Evolutionary conservation across 1,284 basidiomycete species (phyloP), one percentile per base, ranked within the genome.

Genomic region (Cryptococcus deneoformans): DNA sequence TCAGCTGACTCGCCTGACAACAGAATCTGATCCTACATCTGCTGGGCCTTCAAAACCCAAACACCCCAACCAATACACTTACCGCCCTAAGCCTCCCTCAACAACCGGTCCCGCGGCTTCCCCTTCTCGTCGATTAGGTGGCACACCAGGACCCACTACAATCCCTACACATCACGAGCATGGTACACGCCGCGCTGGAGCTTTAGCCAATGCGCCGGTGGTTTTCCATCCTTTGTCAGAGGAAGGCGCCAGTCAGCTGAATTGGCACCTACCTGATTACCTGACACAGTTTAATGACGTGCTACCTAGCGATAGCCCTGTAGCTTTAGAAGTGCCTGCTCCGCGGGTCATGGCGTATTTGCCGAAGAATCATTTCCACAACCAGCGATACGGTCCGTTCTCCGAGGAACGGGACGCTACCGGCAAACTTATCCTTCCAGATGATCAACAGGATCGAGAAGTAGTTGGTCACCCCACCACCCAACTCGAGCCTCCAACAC

Each of bases 181-280:
- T 61, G 69, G 68, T 56, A 72, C 77, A 64, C 72, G 74, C 49
- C 71, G 79, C 69, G 82, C 69, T 4, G 72, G 67, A 5, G 72
- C 67, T 1, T 63, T 69, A 9, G 72, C 69, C 35, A 68, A 60
- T 50, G 69, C 64, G 34, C 61, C 63, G 6, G 67, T 71, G 9
- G 59, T 61, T 34, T 65, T 66, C 16, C 68, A 66, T 24, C 62
- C 56, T 5, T 63, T 66, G 36, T 62, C 66, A 7, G 52, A 64
- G 2, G 58, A 67, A 20, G 64, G 70, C 3, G 69, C 74, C n/a
- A 59, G 66, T 57, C 65, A 71, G 53, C 65, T 77, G 6, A 86
- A 88, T 47, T 97, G 92, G 93, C 84, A 87, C 59, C 80, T 99
- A 49, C 95, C 95, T 8, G 95, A 99, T 78, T 95, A 98, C 77